These are phyloP conservation scores for Suillus placidus DNA, from an alignment of 768 basidiomycete species.

Conservation along the genomic window DNA sequence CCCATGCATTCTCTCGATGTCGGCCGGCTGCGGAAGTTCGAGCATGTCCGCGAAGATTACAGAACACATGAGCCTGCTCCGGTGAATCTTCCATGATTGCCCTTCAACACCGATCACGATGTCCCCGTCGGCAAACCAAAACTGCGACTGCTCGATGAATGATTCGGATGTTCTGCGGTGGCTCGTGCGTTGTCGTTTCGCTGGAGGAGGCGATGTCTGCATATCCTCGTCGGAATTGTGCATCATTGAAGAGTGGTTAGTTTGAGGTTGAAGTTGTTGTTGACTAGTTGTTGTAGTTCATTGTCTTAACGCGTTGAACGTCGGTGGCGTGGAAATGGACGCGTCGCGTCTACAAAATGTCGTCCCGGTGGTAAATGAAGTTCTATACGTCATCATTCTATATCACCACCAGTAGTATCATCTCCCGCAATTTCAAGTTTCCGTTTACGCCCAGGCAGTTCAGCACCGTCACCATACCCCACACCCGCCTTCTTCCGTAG, in stretches of 20 bases:
- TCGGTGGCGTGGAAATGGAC: conserved; percentile 14
- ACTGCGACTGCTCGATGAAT: conserved; percentile 2
- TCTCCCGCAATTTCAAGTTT: conserved; percentile 62
- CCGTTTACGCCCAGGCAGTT: conserved; percentile 73
- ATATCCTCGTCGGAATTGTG: conserved; percentile 2
- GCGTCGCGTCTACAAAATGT: neutral
- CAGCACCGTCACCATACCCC: conserved; percentile 69
- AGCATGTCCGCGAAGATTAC: conserved; percentile 41
- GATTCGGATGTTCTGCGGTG: neutral
- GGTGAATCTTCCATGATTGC: conserved; percentile 33
- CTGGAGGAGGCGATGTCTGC: conserved; percentile 7
- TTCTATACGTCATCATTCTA: conserved; percentile 10
- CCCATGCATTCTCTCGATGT: conserved; percentile 34
- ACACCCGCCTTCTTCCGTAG: conserved; percentile 81
- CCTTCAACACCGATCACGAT: conserved; percentile 32
- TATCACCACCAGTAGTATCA: conserved; percentile 36
- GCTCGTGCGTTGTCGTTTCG: conserved; percentile 13
- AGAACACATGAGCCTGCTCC: conserved; percentile 21
- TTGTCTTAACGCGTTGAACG: neutral
- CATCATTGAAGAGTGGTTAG: conserved; percentile 4
- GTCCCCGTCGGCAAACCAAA: conserved; percentile 41
- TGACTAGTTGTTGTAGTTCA: neutral
- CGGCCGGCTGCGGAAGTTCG: conserved; percentile 34
- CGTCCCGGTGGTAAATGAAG: neutral
- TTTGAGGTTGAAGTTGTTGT: neutral